A percentile compares a stretch with the other conserved stretches of the same genome.
These are phyloP conservation scores for Exophiala spinifera DNA, from an alignment of 2,329 filamentous ascomycete species.

Conservation along the genomic window DNA sequence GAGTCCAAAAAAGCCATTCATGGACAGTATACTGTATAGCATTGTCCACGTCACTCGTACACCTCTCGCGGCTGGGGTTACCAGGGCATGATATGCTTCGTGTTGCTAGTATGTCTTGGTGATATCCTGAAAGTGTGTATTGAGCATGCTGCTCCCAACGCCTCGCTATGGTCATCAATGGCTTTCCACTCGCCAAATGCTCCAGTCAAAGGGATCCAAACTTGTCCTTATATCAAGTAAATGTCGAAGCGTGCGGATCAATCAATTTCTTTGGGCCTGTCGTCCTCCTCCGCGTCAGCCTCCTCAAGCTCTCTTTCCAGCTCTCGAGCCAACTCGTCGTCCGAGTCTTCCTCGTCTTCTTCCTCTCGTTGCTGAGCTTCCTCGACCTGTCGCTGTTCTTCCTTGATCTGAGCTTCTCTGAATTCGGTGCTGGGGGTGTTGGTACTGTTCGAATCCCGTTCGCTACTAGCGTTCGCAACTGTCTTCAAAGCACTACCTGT, in stretches of 20 bases:
- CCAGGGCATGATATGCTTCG: background rate
- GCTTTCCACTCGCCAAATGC: too few relatives aligned
- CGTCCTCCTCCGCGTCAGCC: slow-evolving; percentile 21
- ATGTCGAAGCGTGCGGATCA: background rate
- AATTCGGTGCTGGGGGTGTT: slow-evolving; percentile 8
- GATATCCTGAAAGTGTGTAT: background rate
- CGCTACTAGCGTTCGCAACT: slow-evolving; percentile 19
- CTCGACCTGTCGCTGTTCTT: slow-evolving; percentile 32
- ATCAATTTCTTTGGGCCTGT: background rate
- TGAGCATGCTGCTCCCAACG: background rate
- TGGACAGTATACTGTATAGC: background rate
- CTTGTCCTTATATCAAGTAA: background rate
- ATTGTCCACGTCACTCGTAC: background rate
- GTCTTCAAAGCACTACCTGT: slow-evolving; percentile 22
- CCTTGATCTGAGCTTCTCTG: slow-evolving; percentile 29
- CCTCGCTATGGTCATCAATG: background rate
- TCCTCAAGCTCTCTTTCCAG: slow-evolving; percentile 60
- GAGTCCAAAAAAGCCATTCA: too few relatives aligned
- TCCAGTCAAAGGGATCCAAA: background rate
- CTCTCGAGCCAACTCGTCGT: slow-evolving; percentile 51
- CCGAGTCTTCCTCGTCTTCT: slow-evolving; percentile 39
- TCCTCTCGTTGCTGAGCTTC: slow-evolving; percentile 32
- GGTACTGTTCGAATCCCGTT: slow-evolving; percentile 11
- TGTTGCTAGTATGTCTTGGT: background rate
- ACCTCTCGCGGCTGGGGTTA: background rate